Evolutionary conservation across 2,329 filamentous ascomycete genomes (phyloP).

Genomic region (Talaromyces sp.): DNA sequence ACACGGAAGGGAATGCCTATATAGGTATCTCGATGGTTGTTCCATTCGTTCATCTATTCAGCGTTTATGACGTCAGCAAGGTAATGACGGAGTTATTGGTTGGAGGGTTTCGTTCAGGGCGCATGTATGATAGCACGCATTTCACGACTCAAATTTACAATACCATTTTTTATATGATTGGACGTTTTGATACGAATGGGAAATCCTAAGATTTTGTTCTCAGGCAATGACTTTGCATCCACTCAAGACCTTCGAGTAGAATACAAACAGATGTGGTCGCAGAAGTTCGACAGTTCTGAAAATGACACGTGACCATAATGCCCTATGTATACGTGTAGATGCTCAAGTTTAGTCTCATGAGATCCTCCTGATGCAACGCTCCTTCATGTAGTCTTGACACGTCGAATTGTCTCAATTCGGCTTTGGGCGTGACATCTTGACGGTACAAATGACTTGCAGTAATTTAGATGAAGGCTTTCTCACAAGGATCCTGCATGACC

Average conservation of each 20-base stretch:
- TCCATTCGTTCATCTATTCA: background rate
- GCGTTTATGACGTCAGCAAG: background rate
- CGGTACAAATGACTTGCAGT: too few species aligned
- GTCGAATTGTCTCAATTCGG: too few species aligned
- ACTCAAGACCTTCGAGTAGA: background rate
- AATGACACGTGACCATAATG: background rate
- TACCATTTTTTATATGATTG: background rate
- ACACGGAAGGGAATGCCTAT: conserved; percentile 19
- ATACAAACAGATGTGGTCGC: background rate
- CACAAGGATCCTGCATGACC: too few species aligned
- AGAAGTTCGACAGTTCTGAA: background rate
- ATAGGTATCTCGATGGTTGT: background rate
- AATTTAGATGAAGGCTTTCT: too few species aligned
- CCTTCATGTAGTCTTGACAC: too few species aligned
- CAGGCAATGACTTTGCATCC: too few species aligned
- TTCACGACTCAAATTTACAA: background rate
- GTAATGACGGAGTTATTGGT: conserved; percentile 3
- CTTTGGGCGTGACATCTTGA: too few species aligned
- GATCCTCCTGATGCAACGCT: too few species aligned
- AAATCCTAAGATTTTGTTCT: background rate
- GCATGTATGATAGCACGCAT: conserved; percentile 11
- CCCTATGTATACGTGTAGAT: background rate
- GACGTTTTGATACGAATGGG: background rate
- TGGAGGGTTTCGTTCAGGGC: background rate
- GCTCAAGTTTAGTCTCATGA: background rate